Evolutionary conservation across 2,329 filamentous ascomycete species (phyloP).

Genomic region (Aureobasidium pullulans): DNA sequence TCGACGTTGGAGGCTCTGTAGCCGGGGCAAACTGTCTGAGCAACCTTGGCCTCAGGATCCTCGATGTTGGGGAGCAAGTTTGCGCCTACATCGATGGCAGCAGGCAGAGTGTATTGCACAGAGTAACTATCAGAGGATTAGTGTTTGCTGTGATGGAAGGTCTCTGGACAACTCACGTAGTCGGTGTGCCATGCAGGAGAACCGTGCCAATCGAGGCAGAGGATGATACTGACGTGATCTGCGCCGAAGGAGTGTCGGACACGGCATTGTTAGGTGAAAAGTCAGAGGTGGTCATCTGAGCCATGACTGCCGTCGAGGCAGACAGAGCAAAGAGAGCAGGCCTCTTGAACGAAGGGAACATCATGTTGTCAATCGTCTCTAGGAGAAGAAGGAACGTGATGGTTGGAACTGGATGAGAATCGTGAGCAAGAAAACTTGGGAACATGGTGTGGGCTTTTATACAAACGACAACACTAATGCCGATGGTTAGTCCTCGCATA

Average conservation of each 20-base stretch:
- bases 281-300: conserved; percentile 18
- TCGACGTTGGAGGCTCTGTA: conserved; percentile 48
- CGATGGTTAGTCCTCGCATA: neutral
- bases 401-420: neutral
- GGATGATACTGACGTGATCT: conserved; percentile 12
- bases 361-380: neutral
- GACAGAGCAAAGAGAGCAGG: conserved; percentile 2
- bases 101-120: conserved; percentile 27
- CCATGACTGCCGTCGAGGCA: conserved; percentile 14
- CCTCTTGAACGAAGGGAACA: neutral
- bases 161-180: neutral
- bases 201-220: conserved; percentile 20
- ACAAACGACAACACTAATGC: neutral
- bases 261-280: conserved; percentile 6
- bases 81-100: conserved; percentile 25
- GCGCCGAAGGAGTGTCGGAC: conserved; percentile 13
- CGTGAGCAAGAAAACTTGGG: neutral
- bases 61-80: conserved; percentile 54
- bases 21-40: conserved; percentile 56
- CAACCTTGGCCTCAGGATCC: conserved; percentile 56
- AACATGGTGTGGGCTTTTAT: neutral
- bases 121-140: conserved; percentile 21
- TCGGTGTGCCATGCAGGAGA: conserved; percentile 21
- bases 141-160: neutral
- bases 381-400: neutral